Evolutionary conservation across 495 filamentous ascomycete genomes (phyloP), one percentile per base, ranked within the genome.

Genomic region (Hypoxylon cercidicola): DNA sequence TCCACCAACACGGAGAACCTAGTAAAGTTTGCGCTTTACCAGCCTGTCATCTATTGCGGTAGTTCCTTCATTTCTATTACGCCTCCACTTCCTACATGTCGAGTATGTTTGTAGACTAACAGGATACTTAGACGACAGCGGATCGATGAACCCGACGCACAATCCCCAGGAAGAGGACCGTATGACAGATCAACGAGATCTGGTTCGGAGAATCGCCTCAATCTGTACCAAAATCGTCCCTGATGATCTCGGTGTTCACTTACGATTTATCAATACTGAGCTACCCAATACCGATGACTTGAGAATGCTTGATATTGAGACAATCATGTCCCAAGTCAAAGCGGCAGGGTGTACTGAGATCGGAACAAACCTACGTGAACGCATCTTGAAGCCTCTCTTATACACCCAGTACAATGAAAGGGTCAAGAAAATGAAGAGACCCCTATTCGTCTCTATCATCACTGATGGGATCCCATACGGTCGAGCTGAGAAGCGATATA

Each of bases 21-120:
- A 9, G 43, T 62, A 2, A 62, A 68, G 37, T 41, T 68, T 25
- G 53, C 64, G 3, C 58, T 68, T 11, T 68, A 62, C 28, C 64
- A 68, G 35, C 58, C 64, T 20, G 44, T 68, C 9, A 62, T 68
- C 4, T 68, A 68, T 35, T 68, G 64, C 43, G 64, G 64, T 68
- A 68, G 21, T 30, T 5, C 4, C 16, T 30, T 30, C 8, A 35
- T 6, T 32, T 32, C 18, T 47, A 2, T 25, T 25, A 5, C 2
- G 2, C 23, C 23, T 25, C 23, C 5, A 25, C 23, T 5, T 25
- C 23, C 23, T 25, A 25, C n/a, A n/a, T n/a, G n/a, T n/a, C n/a
- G n/a, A n/a, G n/a, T n/a, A n/a, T n/a, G 23, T 25, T 25, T 2
- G 23, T 25, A 8, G 15, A 28, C 51, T 66, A 51, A 66, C 16